Evolutionary conservation across 2,329 filamentous ascomycete genomes (phyloP).

Genomic region (Acarospora socialis): DNA sequence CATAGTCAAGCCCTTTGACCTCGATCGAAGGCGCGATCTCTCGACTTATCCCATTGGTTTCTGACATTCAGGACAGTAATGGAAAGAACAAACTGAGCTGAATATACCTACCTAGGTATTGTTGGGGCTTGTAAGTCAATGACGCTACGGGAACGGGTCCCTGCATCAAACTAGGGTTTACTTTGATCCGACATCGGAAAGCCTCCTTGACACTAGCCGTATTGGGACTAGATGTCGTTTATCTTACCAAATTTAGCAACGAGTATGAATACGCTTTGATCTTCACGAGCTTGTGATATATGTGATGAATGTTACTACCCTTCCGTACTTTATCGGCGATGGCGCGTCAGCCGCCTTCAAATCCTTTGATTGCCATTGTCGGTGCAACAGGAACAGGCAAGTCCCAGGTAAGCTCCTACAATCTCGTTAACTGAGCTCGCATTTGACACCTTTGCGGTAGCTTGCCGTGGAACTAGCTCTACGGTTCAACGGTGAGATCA

Average conservation of each 20-base stretch:
- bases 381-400: constrained; percentile 90
- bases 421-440: too few relatives aligned
- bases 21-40: constrained; percentile 45
- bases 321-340: constrained; percentile 14
- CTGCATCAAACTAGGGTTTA: too few relatives aligned
- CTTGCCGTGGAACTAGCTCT: constrained; percentile 77
- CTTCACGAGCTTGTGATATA: too few relatives aligned
- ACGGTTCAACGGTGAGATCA: constrained; percentile 77
- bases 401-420: constrained; percentile 52
- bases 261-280: too few relatives aligned
- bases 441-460: constrained; percentile 39
- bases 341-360: constrained; percentile 18
- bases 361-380: constrained; percentile 64
- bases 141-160: too few relatives aligned
- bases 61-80: constrained; percentile 8
- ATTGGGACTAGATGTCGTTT: too few relatives aligned
- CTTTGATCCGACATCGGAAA: too few relatives aligned
- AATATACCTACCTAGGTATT: too few relatives aligned
- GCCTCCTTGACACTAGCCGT: too few relatives aligned
- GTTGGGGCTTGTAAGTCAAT: too few relatives aligned
- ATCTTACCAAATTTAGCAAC: too few relatives aligned
- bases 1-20: constrained; percentile 68
- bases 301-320: constrained; percentile 22
- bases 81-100: too few relatives aligned
- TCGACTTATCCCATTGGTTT: constrained; percentile 3